These are phyloP conservation scores for Cercospora sesami DNA, from an alignment of 2,329 filamentous ascomycete species.

Conservation along the genomic window DNA sequence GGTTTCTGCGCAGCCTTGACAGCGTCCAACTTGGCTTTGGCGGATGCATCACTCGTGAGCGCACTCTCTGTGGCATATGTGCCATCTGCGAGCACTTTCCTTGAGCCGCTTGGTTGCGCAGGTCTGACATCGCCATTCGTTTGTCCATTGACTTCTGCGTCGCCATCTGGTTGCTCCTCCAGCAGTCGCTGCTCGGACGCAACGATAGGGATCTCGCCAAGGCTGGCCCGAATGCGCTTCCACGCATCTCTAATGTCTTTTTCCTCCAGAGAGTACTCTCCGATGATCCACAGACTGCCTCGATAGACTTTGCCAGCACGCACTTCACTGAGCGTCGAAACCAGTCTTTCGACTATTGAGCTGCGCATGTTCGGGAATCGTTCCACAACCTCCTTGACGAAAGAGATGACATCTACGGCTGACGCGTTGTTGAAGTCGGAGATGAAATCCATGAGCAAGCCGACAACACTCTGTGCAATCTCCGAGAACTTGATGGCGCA, in stretches of 20 bases:
- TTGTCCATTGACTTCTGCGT: conserved; percentile 63
- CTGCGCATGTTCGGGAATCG: conserved; percentile 89
- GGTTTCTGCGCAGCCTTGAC: conserved; percentile 97
- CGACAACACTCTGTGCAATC: conserved; percentile 93
- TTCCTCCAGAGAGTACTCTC: conserved; percentile 92
- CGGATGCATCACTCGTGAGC: conserved; percentile 86
- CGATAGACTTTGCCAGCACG: conserved; percentile 96
- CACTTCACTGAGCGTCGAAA: conserved; percentile 88
- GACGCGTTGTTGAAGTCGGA: conserved; percentile 97
- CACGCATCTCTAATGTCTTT: conserved; percentile 94
- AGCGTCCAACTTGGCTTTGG: conserved; percentile 87
- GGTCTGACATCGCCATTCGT: conserved; percentile 78
- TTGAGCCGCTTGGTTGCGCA: conserved; percentile 75
- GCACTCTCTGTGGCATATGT: conserved; percentile 98
- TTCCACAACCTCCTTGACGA: conserved; percentile 98
- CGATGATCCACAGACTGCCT: conserved; percentile 95
- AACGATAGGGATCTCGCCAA: conserved; percentile 95
- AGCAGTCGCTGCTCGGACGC: conserved; percentile 90
- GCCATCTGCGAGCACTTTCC: conserved; percentile 90
- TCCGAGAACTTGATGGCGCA: conserved; percentile 99
- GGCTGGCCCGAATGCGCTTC: conserved; percentile 89
- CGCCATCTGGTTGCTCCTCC: conserved; percentile 73
- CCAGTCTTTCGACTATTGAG: conserved; percentile 83
- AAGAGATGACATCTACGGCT: conserved; percentile 95
- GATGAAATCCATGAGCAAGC: conserved; percentile 98